Evolutionary conservation across 768 basidiomycete species (phyloP), one percentile per base, ranked within the genome.

Genomic region (Erythrobasidium yunnanense): DNA sequence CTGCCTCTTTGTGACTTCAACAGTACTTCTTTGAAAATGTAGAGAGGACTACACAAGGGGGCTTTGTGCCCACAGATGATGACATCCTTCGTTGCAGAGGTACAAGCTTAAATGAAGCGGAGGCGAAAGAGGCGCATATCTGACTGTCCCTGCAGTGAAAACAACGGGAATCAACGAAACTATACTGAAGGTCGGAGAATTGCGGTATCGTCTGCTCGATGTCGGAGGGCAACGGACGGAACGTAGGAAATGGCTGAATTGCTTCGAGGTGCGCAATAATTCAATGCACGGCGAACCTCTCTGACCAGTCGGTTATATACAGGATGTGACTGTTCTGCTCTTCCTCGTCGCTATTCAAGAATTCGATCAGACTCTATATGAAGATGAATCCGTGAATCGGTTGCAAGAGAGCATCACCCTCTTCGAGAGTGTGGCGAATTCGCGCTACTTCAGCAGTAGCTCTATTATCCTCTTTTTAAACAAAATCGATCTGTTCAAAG

Each of bases 141-240:
- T 60, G 27, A 62, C 51, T 17, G 27, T 33, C 33, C 6, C 53
- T 17, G 27, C 45, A 58, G 92, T 96, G 53, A 96, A 95, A 80
- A 96, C 93, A 0, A 96, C 93, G 0, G 93, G 93, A 68, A 96
- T 97, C 74, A 93, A 90, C 1, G 93, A 96, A 78, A 96, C 92
- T 23, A 90, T 85, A 93, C 66, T 92, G 87, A 42, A 66, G 42
- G 66, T 66, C 30, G 63, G 35, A n/a, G 58, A 57, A 29, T 34
- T 66, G 4, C 54, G 56, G 23, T 95, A 95, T 79, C 88, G 87
- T 74, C 77, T 95, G 32, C 90, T 92, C 76, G 90, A 92, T 76
- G 87, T 90, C 63, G 89, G 90, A 66, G 90, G 89, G 1, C 90
- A 90, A 77, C 79, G 89, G 63, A 85, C 84, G 63, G 88, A 92